These are phyloP conservation scores for Metschnikowia noctiluminum DNA, from an alignment of 805 yeast species.

Conservation along the genomic window DNA sequence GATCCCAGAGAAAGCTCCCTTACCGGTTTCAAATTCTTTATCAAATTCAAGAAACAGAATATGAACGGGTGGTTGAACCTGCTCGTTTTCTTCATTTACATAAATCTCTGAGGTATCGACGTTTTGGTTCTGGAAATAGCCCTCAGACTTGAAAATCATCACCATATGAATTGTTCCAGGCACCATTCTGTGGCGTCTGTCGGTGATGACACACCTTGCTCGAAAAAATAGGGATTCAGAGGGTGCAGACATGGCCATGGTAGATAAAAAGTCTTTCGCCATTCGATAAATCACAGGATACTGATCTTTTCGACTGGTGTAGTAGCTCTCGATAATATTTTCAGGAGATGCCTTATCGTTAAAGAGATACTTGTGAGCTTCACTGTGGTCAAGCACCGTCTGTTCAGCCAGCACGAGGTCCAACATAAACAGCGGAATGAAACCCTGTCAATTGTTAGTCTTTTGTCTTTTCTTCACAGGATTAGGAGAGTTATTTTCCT, in stretches of 20 bases:
- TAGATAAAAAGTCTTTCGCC: constrained; percentile 1
- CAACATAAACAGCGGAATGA: neutral
- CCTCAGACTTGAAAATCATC: neutral
- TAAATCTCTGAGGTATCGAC: neutral
- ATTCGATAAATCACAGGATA: neutral
- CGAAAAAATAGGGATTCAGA: neutral
- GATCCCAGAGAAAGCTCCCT: neutral
- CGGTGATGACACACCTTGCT: neutral
- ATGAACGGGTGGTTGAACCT: neutral
- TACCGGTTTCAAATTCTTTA: neutral
- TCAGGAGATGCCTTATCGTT: neutral
- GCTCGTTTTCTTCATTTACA: neutral
- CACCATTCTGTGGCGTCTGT: neutral
- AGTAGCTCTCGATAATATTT: neutral
- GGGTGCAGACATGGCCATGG: neutral
- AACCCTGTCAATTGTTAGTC: neutral
- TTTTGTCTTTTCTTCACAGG: neutral
- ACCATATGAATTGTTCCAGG: neutral
- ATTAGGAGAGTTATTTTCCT: neutral
- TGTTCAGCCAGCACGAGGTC: neutral
- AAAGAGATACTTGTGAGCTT: neutral
- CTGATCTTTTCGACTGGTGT: too few species aligned
- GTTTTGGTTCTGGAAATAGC: neutral
- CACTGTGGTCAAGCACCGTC: neutral
- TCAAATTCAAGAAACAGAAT: neutral